Evolutionary conservation across 2,329 filamentous ascomycete genomes (phyloP), one percentile per base, ranked within the genome.

Genomic region (Botryosphaeria dothidea): DNA sequence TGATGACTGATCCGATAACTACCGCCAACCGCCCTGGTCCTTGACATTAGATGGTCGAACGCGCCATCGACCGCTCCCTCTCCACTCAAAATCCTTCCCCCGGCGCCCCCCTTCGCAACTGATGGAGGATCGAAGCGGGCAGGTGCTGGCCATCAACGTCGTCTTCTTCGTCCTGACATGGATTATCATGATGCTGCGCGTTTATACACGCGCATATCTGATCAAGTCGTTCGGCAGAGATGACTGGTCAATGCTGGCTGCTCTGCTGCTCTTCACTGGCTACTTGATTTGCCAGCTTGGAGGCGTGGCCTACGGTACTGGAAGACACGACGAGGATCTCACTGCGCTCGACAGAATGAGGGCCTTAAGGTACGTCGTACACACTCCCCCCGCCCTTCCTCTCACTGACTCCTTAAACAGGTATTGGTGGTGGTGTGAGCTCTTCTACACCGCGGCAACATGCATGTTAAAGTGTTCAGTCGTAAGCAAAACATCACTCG

Each of bases 361-460:
- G 73, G 75, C 34, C 64, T 75, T 3, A 54, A 72, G 46, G 76
- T 77, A 60, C 54, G 68, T 38, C 3, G 5, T 5, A 38, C 6
- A 2, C 34, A 5, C 34, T 25, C 3, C 7, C 46, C 7, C 23
- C 9, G 8, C 58, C 2, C 3, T 43, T 4, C 27, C 61, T 17
- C 64, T 72, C 19, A 71, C 67, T n/a, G 17, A 46, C 41, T 7
- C 11, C 34, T 45, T 79, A 15, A 2, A 21, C 31, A 58, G 54
- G 78, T 80, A 74, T 67, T 86, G 83, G 83, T 86, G 82, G 75
- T 78, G 86, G 17, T 84, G 83, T 68, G 84, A 86, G 68, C 74
- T 83, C n/a, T 80, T 81, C 67, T 87, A 86, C 70, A 79, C 82
- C 6, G 71, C 83, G 58, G 77, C 79, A 6, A 83, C 79, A 29